Evolutionary conservation across 352 stramenopile genomes (phyloP).

Genomic region (Globisporangium mamillatum): DNA sequence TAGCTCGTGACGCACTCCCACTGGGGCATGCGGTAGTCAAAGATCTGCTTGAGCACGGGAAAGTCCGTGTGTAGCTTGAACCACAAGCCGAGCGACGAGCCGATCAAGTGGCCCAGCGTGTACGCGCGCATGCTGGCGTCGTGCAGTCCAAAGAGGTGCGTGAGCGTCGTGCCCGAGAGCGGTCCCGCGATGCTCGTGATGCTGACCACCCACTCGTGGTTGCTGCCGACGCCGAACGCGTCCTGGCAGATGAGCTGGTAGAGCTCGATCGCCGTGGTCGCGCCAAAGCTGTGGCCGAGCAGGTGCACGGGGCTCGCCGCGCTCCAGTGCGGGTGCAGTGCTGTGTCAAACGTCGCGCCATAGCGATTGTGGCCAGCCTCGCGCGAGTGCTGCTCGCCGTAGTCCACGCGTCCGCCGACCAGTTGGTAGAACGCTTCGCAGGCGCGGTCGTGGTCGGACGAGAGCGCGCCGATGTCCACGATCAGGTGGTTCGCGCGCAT

Average conservation of each 20-base stretch:
- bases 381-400: background rate
- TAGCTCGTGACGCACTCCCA: conserved; percentile 22
- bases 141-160: conserved; percentile 1
- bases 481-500: conserved; percentile 39
- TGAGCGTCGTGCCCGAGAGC: conserved; percentile 5
- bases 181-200: conserved; percentile 6
- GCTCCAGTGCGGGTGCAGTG: conserved; percentile 8
- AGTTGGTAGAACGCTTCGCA: conserved; percentile 44
- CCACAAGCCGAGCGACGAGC: conserved; percentile 17
- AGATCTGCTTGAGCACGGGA: conserved; percentile 23
- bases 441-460: conserved; percentile 42
- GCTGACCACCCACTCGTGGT: conserved; percentile 16
- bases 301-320: conserved; percentile 25
- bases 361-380: background rate
- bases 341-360: background rate
- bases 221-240: conserved; percentile 23
- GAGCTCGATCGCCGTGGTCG: conserved; percentile 29
- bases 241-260: conserved; percentile 31
- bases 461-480: conserved; percentile 30
- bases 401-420: conserved; percentile 25
- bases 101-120: background rate
- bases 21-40: conserved; percentile 32
- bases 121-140: background rate
- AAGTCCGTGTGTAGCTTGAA: conserved; percentile 24
- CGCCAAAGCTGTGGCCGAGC: conserved; percentile 27